A percentile compares a stretch with the other conserved stretches of the same genome.
Conservation (phyloP, 139 green algal species). For the Chlorella sp. region DNA sequence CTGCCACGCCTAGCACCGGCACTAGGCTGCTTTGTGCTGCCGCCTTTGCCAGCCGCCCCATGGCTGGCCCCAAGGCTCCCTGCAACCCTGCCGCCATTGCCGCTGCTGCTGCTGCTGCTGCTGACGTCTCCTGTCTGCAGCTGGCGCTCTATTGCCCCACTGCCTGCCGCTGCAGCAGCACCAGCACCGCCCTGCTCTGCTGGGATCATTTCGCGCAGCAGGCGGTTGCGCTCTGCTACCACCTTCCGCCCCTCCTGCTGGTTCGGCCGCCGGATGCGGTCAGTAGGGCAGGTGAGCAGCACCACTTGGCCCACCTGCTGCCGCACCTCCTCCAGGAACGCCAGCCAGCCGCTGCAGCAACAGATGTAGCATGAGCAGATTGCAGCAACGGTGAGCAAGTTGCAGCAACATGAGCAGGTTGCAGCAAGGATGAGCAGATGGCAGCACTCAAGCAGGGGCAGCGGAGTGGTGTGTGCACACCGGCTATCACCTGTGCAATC, state of each 20-base stretch:
- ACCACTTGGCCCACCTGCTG: slow-evolving; percentile 4
- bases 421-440: no score
- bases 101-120: no score
- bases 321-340: slow-evolving; percentile 2
- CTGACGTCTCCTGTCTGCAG: no score
- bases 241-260: slow-evolving; percentile 4
- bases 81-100: no score
- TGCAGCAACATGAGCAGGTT: not conserved
- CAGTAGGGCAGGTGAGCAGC: slow-evolving; percentile 14
- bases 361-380: no score
- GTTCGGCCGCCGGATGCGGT: not conserved
- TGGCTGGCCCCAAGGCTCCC: no score
- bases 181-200: not conserved
- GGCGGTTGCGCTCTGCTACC: not conserved
- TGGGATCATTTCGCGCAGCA: slow-evolving; percentile 2
- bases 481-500: no score
- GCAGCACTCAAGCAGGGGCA: no score
- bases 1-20: no score
- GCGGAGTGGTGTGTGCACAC: no score
- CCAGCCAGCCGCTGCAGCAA: slow-evolving; percentile 1
- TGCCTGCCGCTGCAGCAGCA: not conserved
- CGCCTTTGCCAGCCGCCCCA: no score
- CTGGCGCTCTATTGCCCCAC: not conserved
- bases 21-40: no score
- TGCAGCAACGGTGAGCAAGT: not conserved